phyloP scores from a whole-genome alignment of 202 grass and related monocot species.

The Bolboschoenoplectus hybrid region DNA sequence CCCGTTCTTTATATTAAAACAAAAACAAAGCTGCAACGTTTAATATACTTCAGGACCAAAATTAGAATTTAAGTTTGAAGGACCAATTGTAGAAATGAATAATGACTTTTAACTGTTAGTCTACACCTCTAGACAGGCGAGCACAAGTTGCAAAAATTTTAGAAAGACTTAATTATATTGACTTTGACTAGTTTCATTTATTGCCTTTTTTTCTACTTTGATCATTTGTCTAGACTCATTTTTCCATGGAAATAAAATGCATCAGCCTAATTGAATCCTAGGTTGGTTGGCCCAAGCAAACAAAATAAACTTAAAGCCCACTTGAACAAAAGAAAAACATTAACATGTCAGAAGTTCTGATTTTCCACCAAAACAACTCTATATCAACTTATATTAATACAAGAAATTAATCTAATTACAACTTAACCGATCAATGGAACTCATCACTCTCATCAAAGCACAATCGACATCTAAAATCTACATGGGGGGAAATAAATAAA shows the following conservation, averaged over 20 bases:
- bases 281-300: background rate
- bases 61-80: background rate
- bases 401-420: slow-evolving; percentile 31
- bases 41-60: background rate
- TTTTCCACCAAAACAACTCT: slow-evolving; percentile 17
- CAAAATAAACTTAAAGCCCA: background rate
- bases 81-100: background rate
- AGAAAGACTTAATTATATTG: background rate
- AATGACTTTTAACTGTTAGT: background rate
- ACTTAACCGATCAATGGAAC: slow-evolving; percentile 7
- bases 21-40: background rate
- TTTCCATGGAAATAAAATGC: background rate
- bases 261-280: background rate
- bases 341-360: background rate
- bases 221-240: no score
- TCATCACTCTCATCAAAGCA: background rate
- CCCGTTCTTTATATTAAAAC: no score
- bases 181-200: slow-evolving; percentile 7
- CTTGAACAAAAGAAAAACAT: background rate
- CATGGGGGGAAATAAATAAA: slow-evolving; percentile 33
- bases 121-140: background rate
- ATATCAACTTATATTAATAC: slow-evolving; percentile 5
- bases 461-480: slow-evolving; percentile 29
- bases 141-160: background rate
- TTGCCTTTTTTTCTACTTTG: background rate